Base-by-base conservation (phyloP, 805 yeast genomes). In the Candida dajiaensis region DNA sequence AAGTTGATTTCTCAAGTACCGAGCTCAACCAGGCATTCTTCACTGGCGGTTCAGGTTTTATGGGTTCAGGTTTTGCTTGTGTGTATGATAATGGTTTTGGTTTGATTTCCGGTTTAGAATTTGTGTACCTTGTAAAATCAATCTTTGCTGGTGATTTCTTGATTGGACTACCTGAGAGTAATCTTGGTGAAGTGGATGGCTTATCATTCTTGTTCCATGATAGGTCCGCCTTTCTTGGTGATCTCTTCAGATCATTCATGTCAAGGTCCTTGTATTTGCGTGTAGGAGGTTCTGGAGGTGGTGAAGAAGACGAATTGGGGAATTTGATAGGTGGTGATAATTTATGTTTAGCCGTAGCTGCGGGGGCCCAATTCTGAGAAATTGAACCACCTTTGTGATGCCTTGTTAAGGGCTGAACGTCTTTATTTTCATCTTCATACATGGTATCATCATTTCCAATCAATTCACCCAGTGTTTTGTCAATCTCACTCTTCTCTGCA, bases 91-190 rank as follows among this genome's bases (percentile, higher is more conserved):
- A 18, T 36, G 42, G 42, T 19, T 35, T 38, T 1, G 26, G 21
- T 19, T 43, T 47, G 6, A 47, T 45, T 29, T 39, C 43, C 12
- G 54, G 50, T 37, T 48, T 50, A 6, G 41, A 19, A 20, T 22
- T 26, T 12, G 18, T 25, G 25, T 43, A 42, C 6, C 38, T 38
- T 8, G 29, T 37, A 22, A 55, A 43, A 38, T 47, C 41, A 3
- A 55, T 23, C 36, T 55, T 57, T 16, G 48, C 53, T 3, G 57
- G 59, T 15, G 60, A 51, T 37, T 46, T 56, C 38, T 45, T 54
- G 4, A 56, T 41, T 13, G 39, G 39, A 36, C 23, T 19, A 6
- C 55, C 50, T 1, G 55, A 50, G 1, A 41, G 11, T 12, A 47
- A 39, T 26, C 33, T 36, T 12, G 28, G 13, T 38, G 21, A 5